Percentiles rank a stretch among this genome's conserved stretches.
phyloP scores from a whole-genome alignment of 192 early-diverging fungal species.

The Gryganskiella cystojenkinii region DNA sequence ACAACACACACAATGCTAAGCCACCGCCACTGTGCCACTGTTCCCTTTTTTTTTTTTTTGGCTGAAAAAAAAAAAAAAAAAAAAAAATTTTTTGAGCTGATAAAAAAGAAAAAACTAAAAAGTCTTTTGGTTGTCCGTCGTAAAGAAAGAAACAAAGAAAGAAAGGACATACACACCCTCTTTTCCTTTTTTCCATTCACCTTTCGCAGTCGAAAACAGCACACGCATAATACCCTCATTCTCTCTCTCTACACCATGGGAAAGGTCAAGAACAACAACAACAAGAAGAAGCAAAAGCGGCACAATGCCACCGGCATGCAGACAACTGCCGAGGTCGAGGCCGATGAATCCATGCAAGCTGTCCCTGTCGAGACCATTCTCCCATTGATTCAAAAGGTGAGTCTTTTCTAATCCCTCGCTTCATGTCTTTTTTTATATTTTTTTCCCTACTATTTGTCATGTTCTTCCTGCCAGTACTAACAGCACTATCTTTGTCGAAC shows the following conservation, averaged over 20 bases:
- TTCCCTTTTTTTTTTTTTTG: too few species aligned
- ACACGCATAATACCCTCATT: not conserved
- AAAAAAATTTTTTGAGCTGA: too few species aligned
- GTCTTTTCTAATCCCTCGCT: not conserved
- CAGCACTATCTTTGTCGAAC: too few species aligned
- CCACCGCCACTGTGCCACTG: too few species aligned
- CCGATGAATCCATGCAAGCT: slow-evolving; percentile 11
- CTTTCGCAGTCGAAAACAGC: too few species aligned
- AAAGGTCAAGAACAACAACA: slow-evolving; percentile 44
- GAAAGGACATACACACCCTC: too few species aligned
- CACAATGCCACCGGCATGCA: slow-evolving; percentile 47
- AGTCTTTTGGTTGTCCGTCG: too few species aligned
- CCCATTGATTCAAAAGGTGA: slow-evolving; percentile 48
- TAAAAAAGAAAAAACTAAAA: too few species aligned
- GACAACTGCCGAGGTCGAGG: slow-evolving; percentile 32
- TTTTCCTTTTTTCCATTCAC: not conserved
- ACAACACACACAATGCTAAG: too few species aligned
- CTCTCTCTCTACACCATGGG: slow-evolving; percentile 28
- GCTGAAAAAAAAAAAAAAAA: too few species aligned
- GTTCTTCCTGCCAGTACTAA: too few species aligned
- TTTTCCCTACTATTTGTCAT: not conserved
- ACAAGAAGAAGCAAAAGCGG: slow-evolving; percentile 39
- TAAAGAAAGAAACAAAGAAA: too few species aligned
- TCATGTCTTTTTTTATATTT: not conserved
- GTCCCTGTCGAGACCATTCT: slow-evolving; percentile 47